A percentile compares a stretch with the other conserved stretches of the same genome.
Evolutionary conservation across 192 early-diverging fungal species (phyloP).

Genomic region (Diversispora eburnea): DNA sequence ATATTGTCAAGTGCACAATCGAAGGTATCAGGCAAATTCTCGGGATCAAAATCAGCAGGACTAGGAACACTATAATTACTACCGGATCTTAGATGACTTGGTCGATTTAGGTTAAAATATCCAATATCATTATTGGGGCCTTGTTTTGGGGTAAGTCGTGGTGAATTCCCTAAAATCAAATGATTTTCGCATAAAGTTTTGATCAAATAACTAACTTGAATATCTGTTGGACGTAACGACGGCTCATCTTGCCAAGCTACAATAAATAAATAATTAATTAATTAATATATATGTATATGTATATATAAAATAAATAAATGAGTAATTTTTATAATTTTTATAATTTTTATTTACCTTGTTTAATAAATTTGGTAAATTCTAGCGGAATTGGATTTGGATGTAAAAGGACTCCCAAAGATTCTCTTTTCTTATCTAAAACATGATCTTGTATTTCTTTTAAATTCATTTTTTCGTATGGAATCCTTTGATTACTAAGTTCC

Average conservation of each 20-base stretch:
- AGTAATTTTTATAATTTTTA: not conserved
- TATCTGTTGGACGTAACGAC: not conserved
- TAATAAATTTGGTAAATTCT: not conserved
- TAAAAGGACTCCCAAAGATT: not conserved
- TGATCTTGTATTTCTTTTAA: not conserved
- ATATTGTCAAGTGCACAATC: not conserved
- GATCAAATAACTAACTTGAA: not conserved
- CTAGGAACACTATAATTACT: too few species aligned
- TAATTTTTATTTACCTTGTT: not conserved
- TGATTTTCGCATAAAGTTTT: not conserved
- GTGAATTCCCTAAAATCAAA: not conserved
- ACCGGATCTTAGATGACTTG: too few species aligned
- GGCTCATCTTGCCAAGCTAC: constrained; percentile 9
- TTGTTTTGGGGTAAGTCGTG: not conserved
- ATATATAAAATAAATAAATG: not conserved
- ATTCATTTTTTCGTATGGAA: not conserved
- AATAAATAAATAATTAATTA: not conserved
- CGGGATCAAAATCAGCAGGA: not conserved
- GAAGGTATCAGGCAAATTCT: not conserved
- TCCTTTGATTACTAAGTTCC: constrained; percentile 6
- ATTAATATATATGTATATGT: not conserved
- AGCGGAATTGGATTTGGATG: not conserved
- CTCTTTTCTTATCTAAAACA: not conserved
- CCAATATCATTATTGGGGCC: too few species aligned
- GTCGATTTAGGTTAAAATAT: too few species aligned